phyloP scores from a whole-genome alignment of 1,284 basidiomycete genomes.

The Naganishia liquefaciens region DNA sequence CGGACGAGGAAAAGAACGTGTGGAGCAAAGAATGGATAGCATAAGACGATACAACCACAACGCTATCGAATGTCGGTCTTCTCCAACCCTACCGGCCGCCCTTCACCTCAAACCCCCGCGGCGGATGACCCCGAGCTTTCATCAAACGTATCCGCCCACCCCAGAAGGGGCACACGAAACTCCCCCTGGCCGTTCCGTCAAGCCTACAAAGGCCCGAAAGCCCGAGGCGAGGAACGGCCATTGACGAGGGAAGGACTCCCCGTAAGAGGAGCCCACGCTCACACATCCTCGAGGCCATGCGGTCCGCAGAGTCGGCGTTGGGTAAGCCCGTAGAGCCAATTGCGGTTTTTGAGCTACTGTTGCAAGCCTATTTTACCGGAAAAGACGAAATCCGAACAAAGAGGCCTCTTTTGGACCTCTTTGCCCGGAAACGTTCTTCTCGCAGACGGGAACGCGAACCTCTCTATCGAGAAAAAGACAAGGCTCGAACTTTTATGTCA shows the following conservation, averaged over 20 bases:
- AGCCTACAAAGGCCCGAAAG: conserved; percentile 26
- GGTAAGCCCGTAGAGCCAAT: conserved; percentile 20
- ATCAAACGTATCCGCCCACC: conserved; percentile 22
- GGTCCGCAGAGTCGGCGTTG: conserved; percentile 15
- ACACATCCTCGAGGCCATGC: conserved; percentile 21
- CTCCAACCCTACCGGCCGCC: conserved; percentile 32
- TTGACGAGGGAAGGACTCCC: conserved; percentile 19
- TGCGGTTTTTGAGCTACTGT: conserved; percentile 26
- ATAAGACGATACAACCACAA: too few relatives aligned
- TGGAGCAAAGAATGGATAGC: not conserved
- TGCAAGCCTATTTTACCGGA: conserved; percentile 30
- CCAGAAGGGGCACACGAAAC: conserved; percentile 20
- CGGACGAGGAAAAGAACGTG: not conserved
- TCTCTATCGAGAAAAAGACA: conserved; percentile 49
- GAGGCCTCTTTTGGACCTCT: conserved; percentile 7
- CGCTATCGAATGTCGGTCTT: conserved; percentile 32
- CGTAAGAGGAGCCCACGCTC: conserved; percentile 8
- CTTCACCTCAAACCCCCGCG: conserved; percentile 21
- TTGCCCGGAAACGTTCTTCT: conserved; percentile 41
- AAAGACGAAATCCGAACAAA: conserved; percentile 34
- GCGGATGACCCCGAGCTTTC: conserved; percentile 9
- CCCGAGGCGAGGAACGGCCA: conserved; percentile 26
- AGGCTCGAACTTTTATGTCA: conserved; percentile 55
- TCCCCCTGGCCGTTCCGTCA: conserved; percentile 22
- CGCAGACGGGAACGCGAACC: conserved; percentile 54